Conservation (phyloP, 768 basidiomycete species). For the Phylloporus arenicola region DNA sequence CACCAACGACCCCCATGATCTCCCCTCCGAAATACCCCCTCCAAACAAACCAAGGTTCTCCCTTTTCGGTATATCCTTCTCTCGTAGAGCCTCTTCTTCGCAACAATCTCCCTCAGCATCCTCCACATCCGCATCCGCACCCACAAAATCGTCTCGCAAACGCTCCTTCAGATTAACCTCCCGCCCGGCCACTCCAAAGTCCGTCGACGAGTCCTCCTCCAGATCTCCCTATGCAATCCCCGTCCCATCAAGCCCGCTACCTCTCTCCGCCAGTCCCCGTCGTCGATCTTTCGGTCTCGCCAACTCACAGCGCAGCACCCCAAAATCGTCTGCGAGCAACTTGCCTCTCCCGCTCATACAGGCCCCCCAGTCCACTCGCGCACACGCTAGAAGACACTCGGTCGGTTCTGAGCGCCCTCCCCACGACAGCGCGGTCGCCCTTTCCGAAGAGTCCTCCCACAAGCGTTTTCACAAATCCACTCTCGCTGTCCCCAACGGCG, state of each 20-base stretch:
- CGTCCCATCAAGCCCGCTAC: slow-evolving; percentile 26
- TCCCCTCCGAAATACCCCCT: slow-evolving; percentile 25
- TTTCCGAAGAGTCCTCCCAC: slow-evolving; percentile 23
- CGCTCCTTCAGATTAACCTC: slow-evolving; percentile 29
- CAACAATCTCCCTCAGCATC: slow-evolving; percentile 15
- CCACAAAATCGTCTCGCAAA: slow-evolving; percentile 19
- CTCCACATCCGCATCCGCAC: slow-evolving; percentile 21
- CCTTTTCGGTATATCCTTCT: slow-evolving; percentile 27
- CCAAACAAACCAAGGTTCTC: slow-evolving; percentile 22
- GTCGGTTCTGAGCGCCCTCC: slow-evolving; percentile 28
- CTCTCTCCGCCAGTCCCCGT: slow-evolving; percentile 31
- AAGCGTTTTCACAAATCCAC: slow-evolving; percentile 7
- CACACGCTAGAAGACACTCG: slow-evolving; percentile 26
- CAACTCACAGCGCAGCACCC: slow-evolving; percentile 24
- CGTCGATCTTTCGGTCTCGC: slow-evolving; percentile 30
- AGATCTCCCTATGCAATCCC: slow-evolving; percentile 24
- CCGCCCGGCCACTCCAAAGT: slow-evolving; percentile 29
- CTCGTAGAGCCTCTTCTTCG: slow-evolving; percentile 23
- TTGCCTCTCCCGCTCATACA: slow-evolving; percentile 23
- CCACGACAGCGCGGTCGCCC: slow-evolving; percentile 31
- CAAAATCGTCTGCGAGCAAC: slow-evolving; percentile 26
- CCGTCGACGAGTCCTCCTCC: slow-evolving; percentile 15
- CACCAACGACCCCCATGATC: slow-evolving; percentile 19
- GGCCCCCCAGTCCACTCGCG: slow-evolving; percentile 7
- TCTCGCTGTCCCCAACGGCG: slow-evolving; percentile 10